phyloP scores from a whole-genome alignment of 495 filamentous ascomycete species.

The Chaetomidium leptoderma region DNA sequence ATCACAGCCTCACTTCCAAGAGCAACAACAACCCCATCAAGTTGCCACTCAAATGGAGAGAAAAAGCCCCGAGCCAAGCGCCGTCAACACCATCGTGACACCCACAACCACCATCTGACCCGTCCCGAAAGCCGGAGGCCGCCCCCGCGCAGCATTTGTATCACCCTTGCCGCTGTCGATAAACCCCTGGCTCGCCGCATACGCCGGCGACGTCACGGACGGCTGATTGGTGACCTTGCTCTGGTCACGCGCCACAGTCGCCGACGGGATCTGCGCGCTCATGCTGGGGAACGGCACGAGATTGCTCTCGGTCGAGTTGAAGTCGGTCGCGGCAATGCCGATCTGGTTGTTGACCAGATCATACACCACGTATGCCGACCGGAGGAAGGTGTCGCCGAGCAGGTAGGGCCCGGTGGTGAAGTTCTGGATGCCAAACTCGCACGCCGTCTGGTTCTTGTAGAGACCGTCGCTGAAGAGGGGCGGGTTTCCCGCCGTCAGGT shows the following conservation, averaged over 20 bases:
- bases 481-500: slow-evolving; percentile 45
- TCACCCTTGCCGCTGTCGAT: slow-evolving; percentile 17
- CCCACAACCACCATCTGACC: slow-evolving; percentile 35
- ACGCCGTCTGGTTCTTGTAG: slow-evolving; percentile 56
- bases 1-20: too few relatives aligned
- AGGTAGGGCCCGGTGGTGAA: slow-evolving; percentile 57
- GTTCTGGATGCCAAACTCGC: slow-evolving; percentile 74
- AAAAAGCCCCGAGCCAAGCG: slow-evolving; percentile 42
- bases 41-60: not conserved
- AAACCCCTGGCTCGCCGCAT: slow-evolving; percentile 40
- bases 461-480: slow-evolving; percentile 40
- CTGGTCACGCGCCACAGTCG: slow-evolving; percentile 44
- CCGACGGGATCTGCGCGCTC: slow-evolving; percentile 49
- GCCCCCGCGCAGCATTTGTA: slow-evolving; percentile 31
- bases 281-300: slow-evolving; percentile 48
- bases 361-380: slow-evolving; percentile 92
- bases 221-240: slow-evolving; percentile 30
- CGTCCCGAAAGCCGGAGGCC: slow-evolving; percentile 33
- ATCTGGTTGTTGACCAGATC: slow-evolving; percentile 88
- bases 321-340: slow-evolving; percentile 77
- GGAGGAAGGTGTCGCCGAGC: slow-evolving; percentile 92
- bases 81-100: slow-evolving; percentile 34
- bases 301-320: slow-evolving; percentile 65
- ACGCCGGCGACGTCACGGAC: slow-evolving; percentile 33
- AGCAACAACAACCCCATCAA: not conserved